Evolutionary conservation across 129 eudicot genomes (phyloP).

Genomic region (Ambrosia trifida): DNA sequence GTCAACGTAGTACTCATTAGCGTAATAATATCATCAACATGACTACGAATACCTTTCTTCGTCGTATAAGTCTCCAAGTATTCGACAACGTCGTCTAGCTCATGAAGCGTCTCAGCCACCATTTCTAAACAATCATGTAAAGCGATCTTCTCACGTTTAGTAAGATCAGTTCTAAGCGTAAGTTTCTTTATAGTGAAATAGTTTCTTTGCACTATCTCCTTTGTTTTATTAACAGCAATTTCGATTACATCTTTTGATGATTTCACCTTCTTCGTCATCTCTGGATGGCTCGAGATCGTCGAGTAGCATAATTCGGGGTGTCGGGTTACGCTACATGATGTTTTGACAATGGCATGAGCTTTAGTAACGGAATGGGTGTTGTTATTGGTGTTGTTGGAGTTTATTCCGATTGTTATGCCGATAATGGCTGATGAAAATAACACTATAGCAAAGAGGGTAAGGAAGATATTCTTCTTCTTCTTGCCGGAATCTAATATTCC

Average conservation of each 20-base stretch:
- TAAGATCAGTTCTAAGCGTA: slow-evolving; percentile 25
- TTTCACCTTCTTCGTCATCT: slow-evolving; percentile 36
- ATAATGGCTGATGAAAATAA: slow-evolving; percentile 23
- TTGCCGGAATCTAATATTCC: slow-evolving; percentile 40
- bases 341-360: slow-evolving; percentile 51
- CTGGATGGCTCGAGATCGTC: slow-evolving; percentile 41
- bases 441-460: slow-evolving; percentile 33
- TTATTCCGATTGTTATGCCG: slow-evolving; percentile 48
- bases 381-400: not conserved
- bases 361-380: not conserved
- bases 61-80: slow-evolving; percentile 45
- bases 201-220: slow-evolving; percentile 41
- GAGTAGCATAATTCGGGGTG: slow-evolving; percentile 81
- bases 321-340: slow-evolving; percentile 67
- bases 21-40: slow-evolving; percentile 64
- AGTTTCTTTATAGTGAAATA: slow-evolving; percentile 51
- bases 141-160: slow-evolving; percentile 64
- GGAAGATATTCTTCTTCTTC: slow-evolving; percentile 43
- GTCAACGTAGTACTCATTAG: slow-evolving; percentile 68
- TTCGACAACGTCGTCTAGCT: slow-evolving; percentile 36
- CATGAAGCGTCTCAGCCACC: slow-evolving; percentile 69
- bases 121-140: slow-evolving; percentile 70
- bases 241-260: slow-evolving; percentile 55
- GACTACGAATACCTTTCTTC: slow-evolving; percentile 41
- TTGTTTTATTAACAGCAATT: slow-evolving; percentile 55